phyloP scores from a whole-genome alignment of 306 rosid genomes.

The Crotalaria pallida region DNA sequence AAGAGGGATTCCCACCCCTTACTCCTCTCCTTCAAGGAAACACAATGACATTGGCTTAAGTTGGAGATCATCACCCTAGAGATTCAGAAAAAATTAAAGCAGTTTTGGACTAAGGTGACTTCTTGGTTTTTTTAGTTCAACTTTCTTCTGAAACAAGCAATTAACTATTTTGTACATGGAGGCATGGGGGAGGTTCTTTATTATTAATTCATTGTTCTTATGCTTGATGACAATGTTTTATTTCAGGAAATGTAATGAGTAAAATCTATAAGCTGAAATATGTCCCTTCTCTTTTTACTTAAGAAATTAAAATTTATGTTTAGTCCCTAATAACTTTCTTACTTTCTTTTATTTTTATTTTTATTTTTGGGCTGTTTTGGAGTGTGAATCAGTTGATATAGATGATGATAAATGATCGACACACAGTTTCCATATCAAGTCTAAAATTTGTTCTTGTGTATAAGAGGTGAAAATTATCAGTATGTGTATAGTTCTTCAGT shows the following conservation, averaged over 20 bases:
- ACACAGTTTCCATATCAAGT: background rate
- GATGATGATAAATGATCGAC: constrained; percentile 23
- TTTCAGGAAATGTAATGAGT: constrained; percentile 26
- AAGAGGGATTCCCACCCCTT: constrained; percentile 61
- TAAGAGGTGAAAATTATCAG: background rate
- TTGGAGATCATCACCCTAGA: constrained; percentile 64
- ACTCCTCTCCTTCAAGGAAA: constrained; percentile 90
- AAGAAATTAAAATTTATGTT: constrained; percentile 9
- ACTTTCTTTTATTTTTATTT: no score
- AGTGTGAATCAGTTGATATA: constrained; percentile 19
- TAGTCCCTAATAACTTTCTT: constrained; percentile 9
- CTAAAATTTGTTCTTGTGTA: background rate
- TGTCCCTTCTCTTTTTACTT: constrained; percentile 3
- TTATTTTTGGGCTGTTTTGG: background rate
- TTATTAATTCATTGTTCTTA: constrained; percentile 29
- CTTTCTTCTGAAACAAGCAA: constrained; percentile 13
- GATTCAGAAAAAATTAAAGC: background rate
- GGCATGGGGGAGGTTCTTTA: background rate
- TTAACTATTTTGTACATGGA: constrained; percentile 45
- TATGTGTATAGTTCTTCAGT: background rate
- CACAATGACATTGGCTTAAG: constrained; percentile 80
- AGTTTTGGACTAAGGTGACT: constrained; percentile 24
- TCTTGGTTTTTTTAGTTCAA: background rate
- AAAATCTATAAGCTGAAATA: constrained; percentile 22
- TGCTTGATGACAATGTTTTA: constrained; percentile 26